Evolutionary conservation across 2,329 filamentous ascomycete genomes (phyloP), one percentile per base, ranked within the genome.

Genomic region (Cladosporium sp.): DNA sequence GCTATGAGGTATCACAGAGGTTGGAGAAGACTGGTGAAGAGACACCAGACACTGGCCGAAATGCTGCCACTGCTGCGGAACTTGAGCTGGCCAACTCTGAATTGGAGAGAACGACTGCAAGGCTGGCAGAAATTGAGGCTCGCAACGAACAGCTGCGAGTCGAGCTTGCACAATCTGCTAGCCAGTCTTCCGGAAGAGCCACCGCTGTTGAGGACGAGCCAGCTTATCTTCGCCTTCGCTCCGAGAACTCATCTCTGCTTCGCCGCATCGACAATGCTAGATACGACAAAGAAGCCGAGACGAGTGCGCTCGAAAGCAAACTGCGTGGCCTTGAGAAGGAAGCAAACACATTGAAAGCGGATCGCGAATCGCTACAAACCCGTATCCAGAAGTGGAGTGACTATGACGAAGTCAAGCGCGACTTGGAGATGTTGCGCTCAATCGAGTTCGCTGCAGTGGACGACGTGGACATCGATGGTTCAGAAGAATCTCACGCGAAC

Each of bases 371-470:
- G 28, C 82, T 98, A 64, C 91, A 90, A 74, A 82, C 84, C 43
- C 97, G 95, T 79, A 86, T 98, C 3, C 88, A 92, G 68, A 96
- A 91, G 76, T 96, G 92, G 88, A 88, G 88, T 70, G 95, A 99
- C 76, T 99, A 99, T 76, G 93, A 98, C 36, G 94, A 98, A 66
- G 88, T 99, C 57, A 97, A 95, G 79, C 91, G 96, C 69, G 96
- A 99, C 78, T 84, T 99, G 3, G 94, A 98, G 73, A 93, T 98
- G 67, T 86, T 99, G 67, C 97, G 97, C 77, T 85, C 94, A 70
- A 97, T 99, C 72, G 95, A 99, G 76, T 97, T 99, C 73, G 91
- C 94, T 1, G 94, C 92, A 0, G 93, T 92, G 8, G 66, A 69
- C 10, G 67, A 66, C n/a, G 74, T 75, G 67, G 91, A 93, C 56